phyloP scores from a whole-genome alignment of 108 stramenopile genomes.

The Phaeodactylum tricornutum region DNA sequence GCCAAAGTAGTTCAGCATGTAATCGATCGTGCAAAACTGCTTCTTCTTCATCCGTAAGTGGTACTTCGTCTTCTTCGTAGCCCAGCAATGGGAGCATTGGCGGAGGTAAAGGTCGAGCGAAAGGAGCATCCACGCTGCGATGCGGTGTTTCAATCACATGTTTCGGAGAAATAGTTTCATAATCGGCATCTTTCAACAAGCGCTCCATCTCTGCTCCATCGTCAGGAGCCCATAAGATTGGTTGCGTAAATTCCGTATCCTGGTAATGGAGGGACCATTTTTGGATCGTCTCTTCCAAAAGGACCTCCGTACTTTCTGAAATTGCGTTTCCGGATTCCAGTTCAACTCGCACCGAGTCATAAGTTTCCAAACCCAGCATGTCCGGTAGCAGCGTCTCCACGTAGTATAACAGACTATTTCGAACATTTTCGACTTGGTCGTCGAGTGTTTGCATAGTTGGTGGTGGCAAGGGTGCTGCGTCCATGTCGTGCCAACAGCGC shows the following conservation, averaged over 20 bases:
- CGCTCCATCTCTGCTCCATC: background rate
- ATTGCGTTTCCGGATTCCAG: conserved; percentile 7
- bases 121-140: conserved; percentile 21
- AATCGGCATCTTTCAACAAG: background rate
- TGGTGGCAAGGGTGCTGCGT: conserved; percentile 1
- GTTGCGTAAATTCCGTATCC: conserved; percentile 21
- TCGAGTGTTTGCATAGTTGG: background rate
- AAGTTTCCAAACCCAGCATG: conserved; percentile 15
- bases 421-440: conserved; percentile 6
- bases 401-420: conserved; percentile 20
- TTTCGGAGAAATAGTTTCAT: background rate
- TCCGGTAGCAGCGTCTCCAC: conserved; percentile 24
- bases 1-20: conserved; percentile 70
- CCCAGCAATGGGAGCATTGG: conserved; percentile 23
- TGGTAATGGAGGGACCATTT: conserved; percentile 14
- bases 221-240: conserved; percentile 17
- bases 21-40: conserved; percentile 32
- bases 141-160: conserved; percentile 15
- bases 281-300: conserved; percentile 17
- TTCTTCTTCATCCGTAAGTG: conserved; percentile 17
- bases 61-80: conserved; percentile 21
- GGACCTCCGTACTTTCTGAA: conserved; percentile 9
- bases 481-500: conserved; percentile 11
- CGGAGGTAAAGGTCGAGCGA: conserved; percentile 42
- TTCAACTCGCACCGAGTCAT: background rate